Evolutionary conservation across 495 filamentous ascomycete genomes (phyloP).

Genomic region (Neurospora sp.): DNA sequence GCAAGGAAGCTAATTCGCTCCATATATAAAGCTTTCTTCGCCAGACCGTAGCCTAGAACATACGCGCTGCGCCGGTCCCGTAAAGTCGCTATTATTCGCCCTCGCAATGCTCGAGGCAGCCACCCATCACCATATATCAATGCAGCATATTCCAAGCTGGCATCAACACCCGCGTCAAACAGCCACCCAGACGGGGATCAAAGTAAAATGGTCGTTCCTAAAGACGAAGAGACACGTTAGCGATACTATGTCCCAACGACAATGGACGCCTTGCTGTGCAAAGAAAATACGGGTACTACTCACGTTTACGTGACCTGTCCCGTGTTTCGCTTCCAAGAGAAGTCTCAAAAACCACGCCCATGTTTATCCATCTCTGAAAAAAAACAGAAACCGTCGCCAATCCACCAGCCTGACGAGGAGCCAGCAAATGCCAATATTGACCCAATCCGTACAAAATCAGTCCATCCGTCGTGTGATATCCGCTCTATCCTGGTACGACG

Average conservation of each 20-base stretch:
- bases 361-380: not conserved
- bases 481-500: not conserved
- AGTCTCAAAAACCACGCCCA: not conserved
- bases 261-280: not conserved
- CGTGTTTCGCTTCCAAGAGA: not conserved
- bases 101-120: no score
- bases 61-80: not conserved
- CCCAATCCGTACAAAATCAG: not conserved
- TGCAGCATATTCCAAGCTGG: not conserved
- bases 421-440: not conserved
- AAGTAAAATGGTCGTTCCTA: not conserved
- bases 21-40: not conserved
- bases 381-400: not conserved
- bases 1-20: not conserved
- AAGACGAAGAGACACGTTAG: not conserved
- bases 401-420: not conserved
- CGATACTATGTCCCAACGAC: not conserved
- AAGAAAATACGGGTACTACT: not conserved
- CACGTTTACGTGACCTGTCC: not conserved
- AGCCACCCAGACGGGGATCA: not conserved
- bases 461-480: not conserved
- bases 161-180: not conserved
- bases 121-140: not conserved
- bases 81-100: not conserved
- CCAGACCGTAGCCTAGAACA: not conserved